Evolutionary conservation across 441 rosid species (phyloP).

Genomic region (Populus hybrid): DNA sequence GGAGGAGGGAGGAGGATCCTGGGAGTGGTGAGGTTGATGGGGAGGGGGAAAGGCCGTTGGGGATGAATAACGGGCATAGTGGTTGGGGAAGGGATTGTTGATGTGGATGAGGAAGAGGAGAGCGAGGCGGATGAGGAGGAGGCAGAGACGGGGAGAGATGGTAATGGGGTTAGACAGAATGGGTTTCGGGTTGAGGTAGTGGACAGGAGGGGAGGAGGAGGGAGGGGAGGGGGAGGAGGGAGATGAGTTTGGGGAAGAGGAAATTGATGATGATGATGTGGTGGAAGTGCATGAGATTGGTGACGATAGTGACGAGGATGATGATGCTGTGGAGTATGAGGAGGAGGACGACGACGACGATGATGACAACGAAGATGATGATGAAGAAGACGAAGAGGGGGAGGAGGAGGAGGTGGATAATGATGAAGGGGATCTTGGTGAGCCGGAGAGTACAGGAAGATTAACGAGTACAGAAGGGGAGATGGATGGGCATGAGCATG

Average conservation of each 20-base stretch:
- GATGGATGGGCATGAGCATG: constrained; percentile 78
- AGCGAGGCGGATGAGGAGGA: constrained; percentile 73
- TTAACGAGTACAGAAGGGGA: constrained; percentile 53
- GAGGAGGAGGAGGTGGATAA: constrained; percentile 71
- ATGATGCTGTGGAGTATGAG: constrained; percentile 47
- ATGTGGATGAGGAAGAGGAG: constrained; percentile 59
- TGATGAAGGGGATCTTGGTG: constrained; percentile 41
- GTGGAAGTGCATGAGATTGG: constrained; percentile 60
- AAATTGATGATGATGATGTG: constrained; percentile 52
- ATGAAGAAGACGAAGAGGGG: constrained; percentile 39
- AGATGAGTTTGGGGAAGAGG: constrained; percentile 43
- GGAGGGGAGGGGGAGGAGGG: constrained; percentile 46
- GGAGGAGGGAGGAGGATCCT: constrained; percentile 55
- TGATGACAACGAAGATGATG: constrained; percentile 33
- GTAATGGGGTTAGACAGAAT: constrained; percentile 38
- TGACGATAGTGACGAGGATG: constrained; percentile 45
- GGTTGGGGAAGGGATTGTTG: constrained; percentile 46
- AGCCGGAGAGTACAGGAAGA: constrained; percentile 41
- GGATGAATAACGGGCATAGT: constrained; percentile 45
- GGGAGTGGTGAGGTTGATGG: constrained; percentile 71
- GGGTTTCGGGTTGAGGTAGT: constrained; percentile 43
- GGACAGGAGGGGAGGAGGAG: constrained; percentile 29
- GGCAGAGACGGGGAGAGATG: constrained; percentile 37
- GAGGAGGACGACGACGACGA: constrained; percentile 14
- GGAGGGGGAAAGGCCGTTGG: constrained; percentile 45